Conservation (phyloP, 305 asterid genomes). For the Fraxinus velutina region DNA sequence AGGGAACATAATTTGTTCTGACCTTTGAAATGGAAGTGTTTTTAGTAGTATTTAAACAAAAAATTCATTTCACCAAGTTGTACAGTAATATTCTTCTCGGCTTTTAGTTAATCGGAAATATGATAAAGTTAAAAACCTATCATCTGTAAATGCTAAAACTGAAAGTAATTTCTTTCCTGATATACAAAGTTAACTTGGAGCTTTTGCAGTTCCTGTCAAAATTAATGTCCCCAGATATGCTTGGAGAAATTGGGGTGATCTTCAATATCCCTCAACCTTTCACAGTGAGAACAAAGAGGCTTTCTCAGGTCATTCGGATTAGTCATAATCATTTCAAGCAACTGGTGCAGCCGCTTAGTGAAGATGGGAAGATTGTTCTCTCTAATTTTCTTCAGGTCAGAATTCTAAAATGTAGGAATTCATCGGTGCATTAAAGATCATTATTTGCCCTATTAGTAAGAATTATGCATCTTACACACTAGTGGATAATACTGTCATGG, state of each 20-base stretch:
- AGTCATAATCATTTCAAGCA: constrained; percentile 94
- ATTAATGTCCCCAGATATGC: constrained; percentile 56
- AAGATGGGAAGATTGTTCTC: constrained; percentile 63
- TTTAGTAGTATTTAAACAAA: background rate
- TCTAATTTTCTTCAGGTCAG: constrained; percentile 81
- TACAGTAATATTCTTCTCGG: background rate
- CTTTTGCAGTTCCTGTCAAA: constrained; percentile 61
- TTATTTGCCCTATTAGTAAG: constrained; percentile 14
- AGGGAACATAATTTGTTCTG: background rate
- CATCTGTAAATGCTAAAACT: background rate
- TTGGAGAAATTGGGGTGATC: constrained; percentile 89
- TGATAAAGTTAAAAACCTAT: background rate
- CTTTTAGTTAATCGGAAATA: background rate
- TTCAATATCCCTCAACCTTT: constrained; percentile 84
- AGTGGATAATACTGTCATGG: background rate
- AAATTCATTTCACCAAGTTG: background rate
- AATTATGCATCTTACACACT: constrained; percentile 1
- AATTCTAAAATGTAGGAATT: constrained; percentile 4
- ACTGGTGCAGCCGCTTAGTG: constrained; percentile 57
- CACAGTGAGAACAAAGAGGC: constrained; percentile 83
- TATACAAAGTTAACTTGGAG: constrained; percentile 23
- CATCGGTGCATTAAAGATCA: constrained; percentile 1
- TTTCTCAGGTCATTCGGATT: constrained; percentile 84
- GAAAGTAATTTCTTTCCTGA: background rate
- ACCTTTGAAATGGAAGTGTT: background rate